Percentiles rank a stretch among this genome's conserved stretches.
Evolutionary conservation across 1,284 basidiomycete genomes (phyloP).

Genomic region (Microbotryum saponariae): DNA sequence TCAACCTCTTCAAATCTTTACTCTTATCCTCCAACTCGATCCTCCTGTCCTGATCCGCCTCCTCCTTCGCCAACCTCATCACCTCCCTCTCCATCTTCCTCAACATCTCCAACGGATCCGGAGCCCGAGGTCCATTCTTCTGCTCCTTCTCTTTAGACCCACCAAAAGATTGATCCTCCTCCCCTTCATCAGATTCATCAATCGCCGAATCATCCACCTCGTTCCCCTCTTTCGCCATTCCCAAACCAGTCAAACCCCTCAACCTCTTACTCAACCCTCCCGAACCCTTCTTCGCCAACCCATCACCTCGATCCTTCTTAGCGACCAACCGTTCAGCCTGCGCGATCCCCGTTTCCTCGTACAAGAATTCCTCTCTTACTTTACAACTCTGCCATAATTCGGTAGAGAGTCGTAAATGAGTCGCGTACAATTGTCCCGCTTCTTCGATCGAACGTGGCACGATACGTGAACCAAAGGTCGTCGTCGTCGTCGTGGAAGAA

Average conservation of each 20-base stretch:
- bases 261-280: slow-evolving; percentile 16
- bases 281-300: slow-evolving; percentile 24
- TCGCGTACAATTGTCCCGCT: slow-evolving; percentile 80
- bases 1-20: slow-evolving; percentile 72
- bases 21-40: slow-evolving; percentile 59
- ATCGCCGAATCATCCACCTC: not conserved
- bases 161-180: not conserved
- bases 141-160: slow-evolving; percentile 37
- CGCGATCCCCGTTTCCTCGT: slow-evolving; percentile 83
- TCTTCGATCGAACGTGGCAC: slow-evolving; percentile 95
- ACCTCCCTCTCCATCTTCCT: slow-evolving; percentile 52
- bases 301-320: slow-evolving; percentile 16
- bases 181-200: not conserved
- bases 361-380: slow-evolving; percentile 88
- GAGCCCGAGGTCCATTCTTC: slow-evolving; percentile 38
- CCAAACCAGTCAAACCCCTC: slow-evolving; percentile 14
- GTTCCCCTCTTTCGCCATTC: not conserved
- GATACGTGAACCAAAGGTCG: slow-evolving; percentile 42
- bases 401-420: slow-evolving; percentile 83
- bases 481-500: slow-evolving; percentile 45
- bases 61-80: slow-evolving; percentile 43
- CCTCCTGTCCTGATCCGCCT: slow-evolving; percentile 50
- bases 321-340: slow-evolving; percentile 47
- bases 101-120: slow-evolving; percentile 36
- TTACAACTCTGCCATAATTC: slow-evolving; percentile 91